phyloP scores from a whole-genome alignment of 352 stramenopile genomes.

The Globisporangium parvum region DNA sequence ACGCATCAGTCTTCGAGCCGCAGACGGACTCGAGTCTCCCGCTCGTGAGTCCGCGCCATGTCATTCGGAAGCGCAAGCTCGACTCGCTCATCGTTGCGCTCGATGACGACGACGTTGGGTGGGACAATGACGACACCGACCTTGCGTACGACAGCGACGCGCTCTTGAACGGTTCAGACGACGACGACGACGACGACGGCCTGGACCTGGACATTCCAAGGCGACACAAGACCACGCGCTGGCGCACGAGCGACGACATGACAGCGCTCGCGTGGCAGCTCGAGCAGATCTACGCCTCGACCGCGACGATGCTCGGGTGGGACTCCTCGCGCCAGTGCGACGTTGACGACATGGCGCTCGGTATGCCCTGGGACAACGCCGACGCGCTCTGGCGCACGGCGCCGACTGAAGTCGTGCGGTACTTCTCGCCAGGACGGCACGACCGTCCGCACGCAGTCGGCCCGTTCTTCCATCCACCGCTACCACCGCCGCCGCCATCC shows the following conservation, averaged over 20 bases:
- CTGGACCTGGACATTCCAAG: too few relatives aligned
- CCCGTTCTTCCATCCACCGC: slow-evolving; percentile 10
- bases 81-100: slow-evolving; percentile 55
- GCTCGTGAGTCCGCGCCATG: slow-evolving; percentile 4
- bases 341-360: slow-evolving; percentile 1
- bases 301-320: slow-evolving; percentile 66
- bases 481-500: not conserved
- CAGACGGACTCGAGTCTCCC: slow-evolving; percentile 9
- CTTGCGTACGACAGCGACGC: not conserved
- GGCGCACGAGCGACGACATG: slow-evolving; percentile 35
- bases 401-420: slow-evolving; percentile 68
- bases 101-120: slow-evolving; percentile 20
- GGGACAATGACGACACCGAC: slow-evolving; percentile 3
- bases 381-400: slow-evolving; percentile 54
- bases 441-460: slow-evolving; percentile 15
- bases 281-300: slow-evolving; percentile 69
- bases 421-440: slow-evolving; percentile 37
- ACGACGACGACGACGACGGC: slow-evolving; percentile 1
- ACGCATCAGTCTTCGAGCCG: slow-evolving; percentile 52
- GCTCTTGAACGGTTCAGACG: not conserved
- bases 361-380: slow-evolving; percentile 37
- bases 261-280: slow-evolving; percentile 59
- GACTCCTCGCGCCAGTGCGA: slow-evolving; percentile 62
- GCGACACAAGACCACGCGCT: slow-evolving; percentile 16
- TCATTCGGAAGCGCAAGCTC: slow-evolving; percentile 56